Evolutionary conservation across 768 basidiomycete genomes (phyloP).

Genomic region (Leucocoprinus leucothites): DNA sequence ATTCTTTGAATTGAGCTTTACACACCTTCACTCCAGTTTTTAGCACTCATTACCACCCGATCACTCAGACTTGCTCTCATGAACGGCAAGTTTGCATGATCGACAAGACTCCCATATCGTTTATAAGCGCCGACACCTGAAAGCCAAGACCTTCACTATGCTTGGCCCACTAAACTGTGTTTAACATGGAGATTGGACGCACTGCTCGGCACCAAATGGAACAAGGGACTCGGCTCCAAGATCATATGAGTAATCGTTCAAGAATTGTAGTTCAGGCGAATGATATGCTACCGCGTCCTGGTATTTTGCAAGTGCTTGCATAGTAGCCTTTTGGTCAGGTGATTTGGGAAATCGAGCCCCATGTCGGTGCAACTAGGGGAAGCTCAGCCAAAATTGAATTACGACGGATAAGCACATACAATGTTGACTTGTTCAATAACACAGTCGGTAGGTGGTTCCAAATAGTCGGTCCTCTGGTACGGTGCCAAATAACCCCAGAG

Average conservation of each 20-base stretch:
- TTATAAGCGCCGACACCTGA: slow-evolving; percentile 48
- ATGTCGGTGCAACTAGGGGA: slow-evolving; percentile 68
- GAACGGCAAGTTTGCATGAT: slow-evolving; percentile 43
- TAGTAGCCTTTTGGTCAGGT: slow-evolving; percentile 39
- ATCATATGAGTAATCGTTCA: slow-evolving; percentile 54
- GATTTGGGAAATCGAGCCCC: slow-evolving; percentile 74
- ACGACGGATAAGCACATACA: not conserved
- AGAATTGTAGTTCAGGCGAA: slow-evolving; percentile 50
- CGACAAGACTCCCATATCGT: slow-evolving; percentile 52
- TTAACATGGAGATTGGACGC: slow-evolving; percentile 17
- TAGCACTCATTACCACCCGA: slow-evolving; percentile 67
- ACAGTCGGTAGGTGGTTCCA: slow-evolving; percentile 45
- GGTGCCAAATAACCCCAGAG: slow-evolving; percentile 63
- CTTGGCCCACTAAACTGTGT: not conserved
- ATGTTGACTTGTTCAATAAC: slow-evolving; percentile 47
- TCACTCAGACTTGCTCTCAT: slow-evolving; percentile 41
- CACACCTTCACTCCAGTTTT: slow-evolving; percentile 67
- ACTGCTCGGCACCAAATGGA: slow-evolving; percentile 65
- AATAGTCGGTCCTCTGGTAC: slow-evolving; percentile 45
- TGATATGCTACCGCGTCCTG: slow-evolving; percentile 39
- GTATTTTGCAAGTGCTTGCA: slow-evolving; percentile 52
- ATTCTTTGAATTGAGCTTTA: not conserved
- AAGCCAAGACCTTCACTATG: slow-evolving; percentile 29
- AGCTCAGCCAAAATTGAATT: not conserved
- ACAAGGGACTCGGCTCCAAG: slow-evolving; percentile 59